phyloP scores from a whole-genome alignment of 78 protist species.

The Neovahlkampfia damariscottae region DNA sequence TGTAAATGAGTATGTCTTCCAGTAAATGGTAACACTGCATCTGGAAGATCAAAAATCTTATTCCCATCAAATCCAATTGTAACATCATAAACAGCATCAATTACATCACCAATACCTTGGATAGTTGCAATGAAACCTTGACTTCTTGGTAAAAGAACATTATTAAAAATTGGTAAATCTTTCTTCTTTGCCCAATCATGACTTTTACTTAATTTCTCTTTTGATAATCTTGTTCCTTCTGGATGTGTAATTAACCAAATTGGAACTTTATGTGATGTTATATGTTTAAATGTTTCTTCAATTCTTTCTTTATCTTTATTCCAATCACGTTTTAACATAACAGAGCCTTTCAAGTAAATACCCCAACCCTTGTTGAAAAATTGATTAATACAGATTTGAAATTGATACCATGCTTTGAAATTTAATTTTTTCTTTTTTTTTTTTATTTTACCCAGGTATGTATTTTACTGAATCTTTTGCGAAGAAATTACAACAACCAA shows the following conservation, averaged over 20 bases:
- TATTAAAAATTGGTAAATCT: background rate
- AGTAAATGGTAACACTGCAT: no score
- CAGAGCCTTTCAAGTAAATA: background rate
- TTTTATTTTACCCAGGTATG: no score
- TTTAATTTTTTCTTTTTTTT: no score
- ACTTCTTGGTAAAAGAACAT: conserved; percentile 8
- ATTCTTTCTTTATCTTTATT: background rate
- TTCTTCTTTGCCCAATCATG: background rate
- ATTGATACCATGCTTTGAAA: no score
- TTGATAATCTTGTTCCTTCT: conserved; percentile 19
- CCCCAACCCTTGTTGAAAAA: background rate
- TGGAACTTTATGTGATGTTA: background rate
- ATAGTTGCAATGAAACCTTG: background rate
- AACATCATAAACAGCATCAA: background rate
- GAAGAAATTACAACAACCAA: no score
- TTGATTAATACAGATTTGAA: no score
- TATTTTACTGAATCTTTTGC: no score
- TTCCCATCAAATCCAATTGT: background rate
- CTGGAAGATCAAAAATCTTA: no score
- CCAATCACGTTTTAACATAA: background rate
- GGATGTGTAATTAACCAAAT: background rate
- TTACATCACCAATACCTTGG: background rate
- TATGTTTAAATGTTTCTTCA: background rate
- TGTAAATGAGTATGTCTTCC: background rate
- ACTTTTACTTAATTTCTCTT: background rate